These are phyloP conservation scores for Lachnellula cervina DNA, from an alignment of 2,329 filamentous ascomycete species.

Conservation along the genomic window DNA sequence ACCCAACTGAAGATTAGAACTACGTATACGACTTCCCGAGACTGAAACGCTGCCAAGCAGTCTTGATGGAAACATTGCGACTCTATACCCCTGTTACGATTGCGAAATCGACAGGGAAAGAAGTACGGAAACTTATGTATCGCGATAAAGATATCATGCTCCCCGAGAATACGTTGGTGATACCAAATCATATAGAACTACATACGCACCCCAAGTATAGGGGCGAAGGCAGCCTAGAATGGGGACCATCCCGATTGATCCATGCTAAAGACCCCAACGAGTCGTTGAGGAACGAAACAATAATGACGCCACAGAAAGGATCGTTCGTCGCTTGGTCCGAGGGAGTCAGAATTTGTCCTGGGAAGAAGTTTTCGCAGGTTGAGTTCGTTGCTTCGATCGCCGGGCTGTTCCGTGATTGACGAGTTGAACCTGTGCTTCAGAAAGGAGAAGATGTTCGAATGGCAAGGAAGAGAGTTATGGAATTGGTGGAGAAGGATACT, in stretches of 20 bases:
- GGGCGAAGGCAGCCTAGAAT: neutral
- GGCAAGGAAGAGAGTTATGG: constrained; percentile 4
- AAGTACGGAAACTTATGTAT: constrained; percentile 7
- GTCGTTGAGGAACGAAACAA: neutral
- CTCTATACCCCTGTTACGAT: constrained; percentile 47
- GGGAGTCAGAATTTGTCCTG: constrained; percentile 11
- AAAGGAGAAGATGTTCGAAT: neutral
- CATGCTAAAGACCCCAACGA: neutral
- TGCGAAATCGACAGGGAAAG: constrained; percentile 40
- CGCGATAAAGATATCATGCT: constrained; percentile 9
- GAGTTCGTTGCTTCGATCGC: constrained; percentile 13
- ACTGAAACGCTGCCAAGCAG: constrained; percentile 1
- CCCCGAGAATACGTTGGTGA: constrained; percentile 36
- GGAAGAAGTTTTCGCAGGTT: constrained; percentile 15
- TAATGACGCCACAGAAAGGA: constrained; percentile 3
- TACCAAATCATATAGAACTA: neutral
- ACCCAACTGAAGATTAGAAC: neutral
- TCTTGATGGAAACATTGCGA: neutral
- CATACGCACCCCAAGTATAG: constrained; percentile 6
- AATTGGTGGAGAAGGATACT: constrained; percentile 7
- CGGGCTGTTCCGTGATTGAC: constrained; percentile 1
- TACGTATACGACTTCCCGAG: neutral
- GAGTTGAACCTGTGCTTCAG: neutral
- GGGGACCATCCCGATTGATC: neutral
- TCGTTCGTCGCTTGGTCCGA: constrained; percentile 15